Conservation (phyloP, 2,329 filamentous ascomycete genomes). For the Aphanoascus verrucosus region DNA sequence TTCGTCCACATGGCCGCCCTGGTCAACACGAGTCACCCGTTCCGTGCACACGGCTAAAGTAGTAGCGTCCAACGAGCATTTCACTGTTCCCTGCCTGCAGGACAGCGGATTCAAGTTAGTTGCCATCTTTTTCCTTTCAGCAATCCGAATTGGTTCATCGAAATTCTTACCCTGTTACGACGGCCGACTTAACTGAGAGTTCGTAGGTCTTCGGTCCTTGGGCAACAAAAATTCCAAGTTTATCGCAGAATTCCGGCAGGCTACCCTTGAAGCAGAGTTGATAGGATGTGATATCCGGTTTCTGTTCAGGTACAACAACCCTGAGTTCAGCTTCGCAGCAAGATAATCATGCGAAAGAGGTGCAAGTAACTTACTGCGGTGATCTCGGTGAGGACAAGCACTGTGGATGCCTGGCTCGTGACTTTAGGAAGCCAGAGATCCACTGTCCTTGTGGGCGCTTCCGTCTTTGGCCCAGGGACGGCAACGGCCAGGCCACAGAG, state of each 20-base stretch:
- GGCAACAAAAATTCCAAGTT: neutral
- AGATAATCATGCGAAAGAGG: neutral
- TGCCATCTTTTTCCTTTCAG: too few relatives aligned
- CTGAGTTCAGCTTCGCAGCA: neutral
- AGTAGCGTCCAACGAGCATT: neutral
- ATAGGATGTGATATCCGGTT: too few relatives aligned
- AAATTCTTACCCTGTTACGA: neutral
- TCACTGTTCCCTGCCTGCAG: neutral
- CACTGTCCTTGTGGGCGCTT: neutral
- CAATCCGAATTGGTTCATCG: too few relatives aligned
- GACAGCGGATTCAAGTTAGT: too few relatives aligned
- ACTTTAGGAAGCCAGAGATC: neutral
- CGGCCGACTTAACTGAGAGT: neutral
- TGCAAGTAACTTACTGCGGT: neutral
- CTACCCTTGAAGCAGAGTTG: too few relatives aligned
- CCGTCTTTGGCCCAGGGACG: too few relatives aligned
- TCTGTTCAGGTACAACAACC: too few relatives aligned
- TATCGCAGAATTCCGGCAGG: neutral
- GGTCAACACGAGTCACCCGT: neutral
- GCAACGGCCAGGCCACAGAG: too few relatives aligned
- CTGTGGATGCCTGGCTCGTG: neutral
- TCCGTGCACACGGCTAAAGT: neutral
- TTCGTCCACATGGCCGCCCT: neutral
- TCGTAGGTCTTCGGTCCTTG: neutral
- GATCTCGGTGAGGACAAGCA: neutral